These are phyloP conservation scores for Opeltia flavorubescens DNA, from an alignment of 495 filamentous ascomycete species.

Conservation along the genomic window DNA sequence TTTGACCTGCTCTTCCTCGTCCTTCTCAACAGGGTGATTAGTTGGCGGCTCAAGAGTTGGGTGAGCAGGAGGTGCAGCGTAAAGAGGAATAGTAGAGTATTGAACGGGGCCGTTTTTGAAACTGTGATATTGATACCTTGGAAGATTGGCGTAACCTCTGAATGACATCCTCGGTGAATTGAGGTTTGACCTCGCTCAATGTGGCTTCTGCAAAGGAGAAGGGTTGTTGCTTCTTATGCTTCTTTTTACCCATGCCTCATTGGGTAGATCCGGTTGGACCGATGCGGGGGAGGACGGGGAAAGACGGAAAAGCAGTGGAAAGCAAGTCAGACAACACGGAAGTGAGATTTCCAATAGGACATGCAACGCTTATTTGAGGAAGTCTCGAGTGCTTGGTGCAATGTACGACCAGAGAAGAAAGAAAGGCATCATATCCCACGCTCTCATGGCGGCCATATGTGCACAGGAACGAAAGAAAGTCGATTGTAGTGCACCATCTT, in stretches of 20 bases:
- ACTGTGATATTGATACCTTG: neutral
- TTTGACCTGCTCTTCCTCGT: neutral
- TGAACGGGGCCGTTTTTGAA: neutral
- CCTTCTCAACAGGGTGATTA: constrained; percentile 4
- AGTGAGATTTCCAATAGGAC: neutral
- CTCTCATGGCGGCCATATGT: neutral
- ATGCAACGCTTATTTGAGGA: neutral
- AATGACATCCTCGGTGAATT: neutral
- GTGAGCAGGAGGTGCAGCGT: neutral
- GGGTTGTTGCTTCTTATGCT: constrained; percentile 3
- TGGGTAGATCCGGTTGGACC: constrained; percentile 1
- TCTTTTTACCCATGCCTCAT: constrained; percentile 3
- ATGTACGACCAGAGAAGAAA: neutral
- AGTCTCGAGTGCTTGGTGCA: neutral
- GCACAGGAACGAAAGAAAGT: neutral
- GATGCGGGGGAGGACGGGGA: neutral
- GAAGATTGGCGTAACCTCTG: neutral
- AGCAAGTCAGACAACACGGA: neutral
- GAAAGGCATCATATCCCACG: constrained; percentile 3
- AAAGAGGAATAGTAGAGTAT: neutral
- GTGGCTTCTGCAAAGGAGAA: neutral
- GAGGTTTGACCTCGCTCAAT: neutral
- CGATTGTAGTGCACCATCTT: constrained; percentile 1
- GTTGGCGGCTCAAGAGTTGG: neutral
- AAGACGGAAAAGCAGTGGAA: neutral